Base-by-base conservation (phyloP, 2,329 filamentous ascomycete species). In the Xylaria sp. region DNA sequence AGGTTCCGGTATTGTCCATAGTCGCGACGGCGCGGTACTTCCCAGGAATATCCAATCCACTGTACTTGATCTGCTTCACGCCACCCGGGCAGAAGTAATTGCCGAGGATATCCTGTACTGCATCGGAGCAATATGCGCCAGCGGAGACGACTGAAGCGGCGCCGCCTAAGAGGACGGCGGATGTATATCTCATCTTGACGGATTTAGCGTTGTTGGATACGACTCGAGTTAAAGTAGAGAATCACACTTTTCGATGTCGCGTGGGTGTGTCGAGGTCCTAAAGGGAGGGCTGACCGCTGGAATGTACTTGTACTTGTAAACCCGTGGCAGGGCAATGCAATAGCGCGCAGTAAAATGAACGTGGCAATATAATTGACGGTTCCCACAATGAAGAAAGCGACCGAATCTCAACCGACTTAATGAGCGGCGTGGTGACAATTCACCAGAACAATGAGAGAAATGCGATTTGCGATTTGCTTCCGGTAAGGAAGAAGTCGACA, bases 31-130 rank as follows among this genome's bases (percentile, higher is more conserved):
- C 84, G 66, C 91, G 84, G 81, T 92, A 94, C 50, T 80, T 81
- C 44, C 91, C 90, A 49, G 83, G 72, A 55, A 82, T 81, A 33
- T 86, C 86, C 72, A 92, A 84, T 62, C 87, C 87, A 65, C 79
- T 79, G 78, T 93, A 94, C n/a, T 86, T 85, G 77, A 94, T 90
- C 55, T 88, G 86, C 64, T 85, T 79, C 64, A 93, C 89, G 44
- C 63, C 65, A 11, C 72, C 71, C 0, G 71, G 71, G 65, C 74
- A 76, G 67, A 67, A 76, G 62, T 57, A 75, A 71, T 76, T 76
- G 25, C 73, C 73, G 9, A 72, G 31, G n/a, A 22, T 6, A 63
- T 73, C 71, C 56, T 74, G 61, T 27, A 75, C 72, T 2, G 74
- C 65, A 55, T 74, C 66, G 22, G 60, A 44, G 64, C 73, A 74